Conservation (phyloP, 208 protist species). For the Crithidia expoeki region DNA sequence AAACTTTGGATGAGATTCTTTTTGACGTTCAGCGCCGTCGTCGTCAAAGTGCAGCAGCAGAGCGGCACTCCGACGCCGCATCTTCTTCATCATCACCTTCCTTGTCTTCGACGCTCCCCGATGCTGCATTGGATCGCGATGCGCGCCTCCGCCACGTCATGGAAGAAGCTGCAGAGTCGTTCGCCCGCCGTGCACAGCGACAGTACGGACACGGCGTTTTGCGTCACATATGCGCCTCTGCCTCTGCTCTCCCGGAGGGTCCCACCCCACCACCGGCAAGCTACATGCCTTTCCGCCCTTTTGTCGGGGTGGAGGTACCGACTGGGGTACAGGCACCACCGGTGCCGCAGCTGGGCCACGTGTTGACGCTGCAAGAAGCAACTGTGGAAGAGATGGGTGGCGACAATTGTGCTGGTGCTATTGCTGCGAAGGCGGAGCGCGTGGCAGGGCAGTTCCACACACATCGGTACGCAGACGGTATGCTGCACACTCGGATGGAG, state of each 20-base stretch:
- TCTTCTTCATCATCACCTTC: neutral
- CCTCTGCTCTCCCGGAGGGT: constrained; percentile 12
- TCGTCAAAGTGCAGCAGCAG: constrained; percentile 28
- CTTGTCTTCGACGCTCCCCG: constrained; percentile 13
- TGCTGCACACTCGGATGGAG: constrained; percentile 20
- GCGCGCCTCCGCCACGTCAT: constrained; percentile 64
- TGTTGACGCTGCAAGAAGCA: constrained; percentile 20
- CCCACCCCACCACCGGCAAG: constrained; percentile 40
- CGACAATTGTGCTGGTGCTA: neutral
- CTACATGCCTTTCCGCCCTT: constrained; percentile 85
- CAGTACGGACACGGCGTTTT: constrained; percentile 72
- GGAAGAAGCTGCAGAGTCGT: constrained; percentile 58
- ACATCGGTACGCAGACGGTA: constrained; percentile 37
- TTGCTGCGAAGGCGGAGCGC: neutral
- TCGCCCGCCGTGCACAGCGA: constrained; percentile 44
- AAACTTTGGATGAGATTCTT: constrained; percentile 81
- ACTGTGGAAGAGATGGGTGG: constrained; percentile 13
- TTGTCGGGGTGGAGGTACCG: constrained; percentile 53
- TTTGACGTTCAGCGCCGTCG: constrained; percentile 71
- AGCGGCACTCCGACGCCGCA: neutral
- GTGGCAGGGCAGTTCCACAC: constrained; percentile 32
- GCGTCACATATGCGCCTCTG: constrained; percentile 34
- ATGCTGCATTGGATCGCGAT: constrained; percentile 40
- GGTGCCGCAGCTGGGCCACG: constrained; percentile 44
- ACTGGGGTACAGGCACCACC: constrained; percentile 58